phyloP scores from a whole-genome alignment of 371 early-diverging fungal species.

The Basidiobolus meristosporus region DNA sequence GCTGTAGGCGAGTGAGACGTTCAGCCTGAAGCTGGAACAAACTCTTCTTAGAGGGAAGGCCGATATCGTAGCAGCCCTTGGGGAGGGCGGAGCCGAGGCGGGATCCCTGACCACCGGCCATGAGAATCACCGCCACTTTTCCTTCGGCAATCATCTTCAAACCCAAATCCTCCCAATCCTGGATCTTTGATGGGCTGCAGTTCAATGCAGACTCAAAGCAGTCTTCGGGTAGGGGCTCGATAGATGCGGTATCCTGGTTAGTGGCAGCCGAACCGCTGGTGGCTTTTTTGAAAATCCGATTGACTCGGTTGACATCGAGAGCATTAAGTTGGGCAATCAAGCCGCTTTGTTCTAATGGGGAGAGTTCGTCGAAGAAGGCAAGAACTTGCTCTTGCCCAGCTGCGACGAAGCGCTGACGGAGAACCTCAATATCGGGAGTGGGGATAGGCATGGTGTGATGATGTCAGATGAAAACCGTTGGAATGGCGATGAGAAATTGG shows the following conservation, averaged over 20 bases:
- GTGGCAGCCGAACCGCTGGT: conserved; percentile 10
- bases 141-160: conserved; percentile 56
- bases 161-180: conserved; percentile 56
- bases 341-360: conserved; percentile 22
- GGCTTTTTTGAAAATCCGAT: conserved; percentile 57
- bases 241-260: too few relatives aligned
- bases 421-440: too few relatives aligned
- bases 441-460: too few relatives aligned
- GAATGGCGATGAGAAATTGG: too few relatives aligned
- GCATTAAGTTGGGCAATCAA: conserved; percentile 41
- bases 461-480: too few relatives aligned
- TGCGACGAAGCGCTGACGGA: conserved; percentile 18
- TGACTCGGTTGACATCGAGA: conserved; percentile 63
- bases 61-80: conserved; percentile 86
- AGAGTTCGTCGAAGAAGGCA: conserved; percentile 52
- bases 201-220: conserved; percentile 55
- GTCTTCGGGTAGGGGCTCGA: conserved; percentile 60
- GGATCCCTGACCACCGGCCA: conserved; percentile 86
- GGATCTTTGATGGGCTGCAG: conserved; percentile 24
- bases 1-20: conserved; percentile 68
- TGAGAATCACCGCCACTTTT: conserved; percentile 80
- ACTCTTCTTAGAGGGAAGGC: conserved; percentile 61
- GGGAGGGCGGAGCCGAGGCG: conserved; percentile 73
- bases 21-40: conserved; percentile 88
- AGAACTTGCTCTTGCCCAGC: conserved; percentile 87